Conservation (phyloP, 352 stramenopile species). For the Globisporangium iwayamae region DNA sequence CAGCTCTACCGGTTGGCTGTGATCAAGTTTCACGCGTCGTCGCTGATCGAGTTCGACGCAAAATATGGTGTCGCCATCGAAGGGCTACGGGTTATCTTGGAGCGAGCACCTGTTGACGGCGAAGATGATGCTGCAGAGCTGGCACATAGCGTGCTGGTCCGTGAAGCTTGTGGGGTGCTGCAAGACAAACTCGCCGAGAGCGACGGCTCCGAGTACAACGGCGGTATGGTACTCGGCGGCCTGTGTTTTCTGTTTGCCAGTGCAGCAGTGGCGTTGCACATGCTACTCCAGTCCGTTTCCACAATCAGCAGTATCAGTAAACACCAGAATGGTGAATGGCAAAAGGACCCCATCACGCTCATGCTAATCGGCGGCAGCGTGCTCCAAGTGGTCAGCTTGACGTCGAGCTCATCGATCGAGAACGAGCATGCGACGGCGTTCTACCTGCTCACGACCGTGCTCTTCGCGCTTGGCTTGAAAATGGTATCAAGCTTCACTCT, state of each 20-base stretch:
- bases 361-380: conserved; percentile 20
- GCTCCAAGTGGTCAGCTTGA: conserved; percentile 58
- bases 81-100: conserved; percentile 14
- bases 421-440: conserved; percentile 87
- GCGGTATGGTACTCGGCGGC: conserved; percentile 29
- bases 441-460: conserved; percentile 59
- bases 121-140: not conserved
- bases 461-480: conserved; percentile 22
- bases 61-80: conserved; percentile 26
- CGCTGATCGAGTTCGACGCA: conserved; percentile 26
- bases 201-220: conserved; percentile 79
- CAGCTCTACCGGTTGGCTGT: conserved; percentile 49
- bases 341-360: not conserved
- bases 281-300: conserved; percentile 8
- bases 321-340: not conserved
- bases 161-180: conserved; percentile 37
- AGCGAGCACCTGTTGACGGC: not conserved
- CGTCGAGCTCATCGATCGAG: conserved; percentile 85
- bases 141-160: conserved; percentile 7
- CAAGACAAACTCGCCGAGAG: conserved; percentile 53
- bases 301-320: not conserved
- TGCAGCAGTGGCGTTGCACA: conserved; percentile 12
- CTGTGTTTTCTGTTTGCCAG: conserved; percentile 36
- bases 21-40: conserved; percentile 42
- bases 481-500: conserved; percentile 14